phyloP scores from a whole-genome alignment of 345 rosid genomes.

The Bretschneidera sinensis region DNA sequence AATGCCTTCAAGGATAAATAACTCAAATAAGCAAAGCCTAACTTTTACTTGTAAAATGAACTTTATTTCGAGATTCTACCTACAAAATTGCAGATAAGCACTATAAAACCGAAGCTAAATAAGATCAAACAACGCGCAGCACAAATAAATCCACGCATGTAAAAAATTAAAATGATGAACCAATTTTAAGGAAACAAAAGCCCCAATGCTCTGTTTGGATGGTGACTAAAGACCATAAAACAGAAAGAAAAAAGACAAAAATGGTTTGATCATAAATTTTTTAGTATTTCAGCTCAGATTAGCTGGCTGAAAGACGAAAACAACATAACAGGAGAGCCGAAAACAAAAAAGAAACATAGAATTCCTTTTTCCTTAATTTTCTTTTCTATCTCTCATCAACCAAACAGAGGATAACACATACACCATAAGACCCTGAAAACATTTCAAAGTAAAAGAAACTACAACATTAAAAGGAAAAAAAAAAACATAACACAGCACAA shows the following conservation, averaged over 20 bases:
- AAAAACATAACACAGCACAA: no score
- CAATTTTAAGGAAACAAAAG: no score
- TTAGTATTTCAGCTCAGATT: background rate
- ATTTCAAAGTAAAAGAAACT: no score
- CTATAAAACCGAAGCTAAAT: no score
- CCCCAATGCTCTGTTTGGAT: background rate
- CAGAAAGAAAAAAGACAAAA: no score
- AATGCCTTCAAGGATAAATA: no score
- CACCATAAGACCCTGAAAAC: background rate
- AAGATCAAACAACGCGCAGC: background rate
- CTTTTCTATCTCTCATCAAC: conserved; percentile 8
- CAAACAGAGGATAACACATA: conserved; percentile 2
- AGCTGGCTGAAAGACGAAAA: background rate
- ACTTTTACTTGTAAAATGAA: no score
- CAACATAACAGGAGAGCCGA: no score
- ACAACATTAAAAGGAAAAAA: background rate
- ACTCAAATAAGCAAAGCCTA: no score
- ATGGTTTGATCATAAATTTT: no score
- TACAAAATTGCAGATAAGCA: no score
- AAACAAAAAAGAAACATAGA: background rate
- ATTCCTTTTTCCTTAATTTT: background rate
- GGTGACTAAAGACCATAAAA: background rate
- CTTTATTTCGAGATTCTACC: no score
- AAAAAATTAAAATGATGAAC: background rate
- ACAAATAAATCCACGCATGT: background rate